Conservation (phyloP, 441 rosid genomes). For the Gossypium laxum region DNA sequence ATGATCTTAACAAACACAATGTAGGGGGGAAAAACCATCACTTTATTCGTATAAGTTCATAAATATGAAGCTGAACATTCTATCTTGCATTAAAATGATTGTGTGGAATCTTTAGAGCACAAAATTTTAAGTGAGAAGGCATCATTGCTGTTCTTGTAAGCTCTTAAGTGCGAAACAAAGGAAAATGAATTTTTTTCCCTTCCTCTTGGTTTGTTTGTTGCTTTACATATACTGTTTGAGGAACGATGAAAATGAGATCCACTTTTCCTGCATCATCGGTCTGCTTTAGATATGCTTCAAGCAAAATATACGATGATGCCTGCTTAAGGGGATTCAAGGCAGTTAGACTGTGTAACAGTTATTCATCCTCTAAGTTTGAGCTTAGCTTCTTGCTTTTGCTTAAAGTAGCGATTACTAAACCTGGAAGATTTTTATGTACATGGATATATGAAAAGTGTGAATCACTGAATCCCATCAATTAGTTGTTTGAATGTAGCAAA, state of each 20-base stretch:
- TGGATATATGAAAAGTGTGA: not conserved
- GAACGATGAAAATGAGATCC: not conserved
- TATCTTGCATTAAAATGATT: not conserved
- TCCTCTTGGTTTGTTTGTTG: not conserved
- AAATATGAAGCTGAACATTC: not conserved
- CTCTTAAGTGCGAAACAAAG: not conserved
- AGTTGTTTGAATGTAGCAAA: not conserved
- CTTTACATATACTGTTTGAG: not conserved
- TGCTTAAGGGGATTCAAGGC: constrained; percentile 2
- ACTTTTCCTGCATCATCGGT: not conserved
- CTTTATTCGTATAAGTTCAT: not conserved
- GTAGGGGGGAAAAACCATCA: not conserved
- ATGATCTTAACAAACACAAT: not conserved
- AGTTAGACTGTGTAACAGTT: not conserved
- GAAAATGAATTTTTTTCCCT: not conserved
- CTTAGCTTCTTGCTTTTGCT: not conserved
- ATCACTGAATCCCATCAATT: not conserved
- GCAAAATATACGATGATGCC: not conserved
- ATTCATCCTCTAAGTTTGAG: not conserved
- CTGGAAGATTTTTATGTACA: not conserved
- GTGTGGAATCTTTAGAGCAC: not conserved
- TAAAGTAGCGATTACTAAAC: not conserved
- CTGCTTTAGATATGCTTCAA: constrained; percentile 9
- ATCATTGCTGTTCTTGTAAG: not conserved
- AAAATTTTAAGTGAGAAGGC: not conserved